These are phyloP conservation scores for Lecanicillium sp. DNA, from an alignment of 2,329 filamentous ascomycete species.

Conservation along the genomic window DNA sequence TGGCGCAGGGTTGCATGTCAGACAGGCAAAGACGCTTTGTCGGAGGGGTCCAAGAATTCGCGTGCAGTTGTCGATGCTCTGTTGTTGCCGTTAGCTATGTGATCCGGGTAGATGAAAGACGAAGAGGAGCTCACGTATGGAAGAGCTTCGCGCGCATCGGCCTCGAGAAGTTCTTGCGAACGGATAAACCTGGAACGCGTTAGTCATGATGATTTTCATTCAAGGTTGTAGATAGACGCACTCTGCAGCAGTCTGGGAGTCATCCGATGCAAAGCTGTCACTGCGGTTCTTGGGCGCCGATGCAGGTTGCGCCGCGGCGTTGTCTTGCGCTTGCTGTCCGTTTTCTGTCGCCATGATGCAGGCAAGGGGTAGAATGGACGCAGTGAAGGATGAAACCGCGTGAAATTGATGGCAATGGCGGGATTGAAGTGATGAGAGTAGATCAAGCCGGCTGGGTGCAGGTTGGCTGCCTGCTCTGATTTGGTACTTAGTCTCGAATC, in stretches of 20 bases:
- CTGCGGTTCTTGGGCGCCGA: slow-evolving; percentile 29
- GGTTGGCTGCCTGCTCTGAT: no score
- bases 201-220: slow-evolving; percentile 1
- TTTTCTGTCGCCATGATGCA: slow-evolving; percentile 1
- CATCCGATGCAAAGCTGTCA: slow-evolving; percentile 53
- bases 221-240: slow-evolving; percentile 24
- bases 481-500: no score
- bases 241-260: slow-evolving; percentile 68
- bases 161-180: slow-evolving; percentile 82
- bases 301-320: slow-evolving; percentile 12
- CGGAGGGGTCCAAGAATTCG: slow-evolving; percentile 80
- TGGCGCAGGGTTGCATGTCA: slow-evolving; percentile 86
- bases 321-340: slow-evolving; percentile 10
- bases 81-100: slow-evolving; percentile 13
- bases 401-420: no score
- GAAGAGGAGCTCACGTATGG: slow-evolving; percentile 62
- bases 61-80: slow-evolving; percentile 94
- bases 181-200: slow-evolving; percentile 65
- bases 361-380: no score
- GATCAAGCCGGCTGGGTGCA: no score
- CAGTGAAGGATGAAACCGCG: no score
- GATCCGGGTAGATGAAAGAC: slow-evolving; percentile 3
- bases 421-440: no score
- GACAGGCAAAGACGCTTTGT: slow-evolving; percentile 83
- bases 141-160: slow-evolving; percentile 87